Conservation (phyloP, 768 basidiomycete genomes). For the Collybia sp. region DNA sequence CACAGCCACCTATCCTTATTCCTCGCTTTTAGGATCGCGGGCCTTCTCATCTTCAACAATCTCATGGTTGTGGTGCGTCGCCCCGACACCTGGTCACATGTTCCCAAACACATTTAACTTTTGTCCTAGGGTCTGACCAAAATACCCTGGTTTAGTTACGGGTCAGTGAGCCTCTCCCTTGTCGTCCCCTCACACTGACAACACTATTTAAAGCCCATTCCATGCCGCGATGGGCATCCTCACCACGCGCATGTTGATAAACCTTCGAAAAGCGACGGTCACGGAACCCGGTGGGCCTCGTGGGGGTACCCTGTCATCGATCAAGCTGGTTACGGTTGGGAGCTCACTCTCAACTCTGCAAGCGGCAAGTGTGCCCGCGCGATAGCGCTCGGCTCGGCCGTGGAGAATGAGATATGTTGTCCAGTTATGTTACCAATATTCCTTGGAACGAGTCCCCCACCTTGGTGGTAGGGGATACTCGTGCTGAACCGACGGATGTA, state of each 20-base stretch:
- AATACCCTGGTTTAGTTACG: constrained; percentile 48
- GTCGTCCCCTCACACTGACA: background rate
- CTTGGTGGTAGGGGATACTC: too few relatives aligned
- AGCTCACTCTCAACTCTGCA: too few relatives aligned
- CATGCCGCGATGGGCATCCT: constrained; percentile 43
- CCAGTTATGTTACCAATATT: too few relatives aligned
- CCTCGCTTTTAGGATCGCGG: constrained; percentile 23
- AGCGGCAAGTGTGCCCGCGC: too few relatives aligned
- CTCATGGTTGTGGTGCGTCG: constrained; percentile 36
- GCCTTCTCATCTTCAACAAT: constrained; percentile 38
- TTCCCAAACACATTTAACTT: background rate
- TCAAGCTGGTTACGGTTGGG: too few relatives aligned
- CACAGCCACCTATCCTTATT: background rate
- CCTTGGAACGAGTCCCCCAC: too few relatives aligned
- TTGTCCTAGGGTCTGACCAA: constrained; percentile 29
- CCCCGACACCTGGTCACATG: background rate
- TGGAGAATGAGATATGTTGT: too few relatives aligned
- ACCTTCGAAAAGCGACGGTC: constrained; percentile 31
- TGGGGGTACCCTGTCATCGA: too few relatives aligned
- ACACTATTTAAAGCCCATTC: constrained; percentile 28
- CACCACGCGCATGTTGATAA: constrained; percentile 41
- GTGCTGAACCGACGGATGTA: too few relatives aligned
- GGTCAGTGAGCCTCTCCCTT: constrained; percentile 14
- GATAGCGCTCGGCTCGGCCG: too few relatives aligned
- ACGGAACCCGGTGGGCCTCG: background rate